phyloP scores from a whole-genome alignment of 495 filamentous ascomycete species.

The Aspergillus saccharolyticus region DNA sequence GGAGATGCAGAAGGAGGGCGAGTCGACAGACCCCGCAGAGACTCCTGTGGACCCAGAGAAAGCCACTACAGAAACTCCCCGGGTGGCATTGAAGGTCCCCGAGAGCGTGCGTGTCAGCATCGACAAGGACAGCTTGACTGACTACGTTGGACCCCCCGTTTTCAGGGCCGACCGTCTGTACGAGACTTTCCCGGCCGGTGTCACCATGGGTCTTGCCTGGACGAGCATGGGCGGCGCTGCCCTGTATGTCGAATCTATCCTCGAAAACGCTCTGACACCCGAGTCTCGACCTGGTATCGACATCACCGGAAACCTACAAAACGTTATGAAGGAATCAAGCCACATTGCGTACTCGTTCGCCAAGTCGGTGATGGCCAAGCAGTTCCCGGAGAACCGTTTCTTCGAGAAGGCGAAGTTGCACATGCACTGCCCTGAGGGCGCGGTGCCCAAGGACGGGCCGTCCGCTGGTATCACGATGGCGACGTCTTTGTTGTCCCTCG shows the following conservation, averaged over 20 bases:
- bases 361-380: slow-evolving; percentile 76
- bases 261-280: slow-evolving; percentile 71
- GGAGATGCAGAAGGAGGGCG: slow-evolving; percentile 57
- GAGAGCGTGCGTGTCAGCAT: slow-evolving; percentile 84
- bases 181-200: slow-evolving; percentile 90
- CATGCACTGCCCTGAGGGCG: slow-evolving; percentile 95
- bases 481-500: slow-evolving; percentile 79
- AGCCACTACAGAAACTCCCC: slow-evolving; percentile 69
- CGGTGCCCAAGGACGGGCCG: slow-evolving; percentile 93
- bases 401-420: slow-evolving; percentile 96
- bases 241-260: slow-evolving; percentile 93
- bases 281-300: slow-evolving; percentile 73
- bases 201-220: slow-evolving; percentile 98
- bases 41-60: slow-evolving; percentile 58
- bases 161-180: slow-evolving; percentile 96
- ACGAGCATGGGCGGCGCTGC: slow-evolving; percentile 97
- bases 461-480: slow-evolving; percentile 98
- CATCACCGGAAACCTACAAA: slow-evolving; percentile 89
- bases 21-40: slow-evolving; percentile 51
- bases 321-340: slow-evolving; percentile 97
- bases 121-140: slow-evolving; percentile 84
- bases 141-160: slow-evolving; percentile 93
- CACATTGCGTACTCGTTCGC: slow-evolving; percentile 93
- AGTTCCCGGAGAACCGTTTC: slow-evolving; percentile 86
- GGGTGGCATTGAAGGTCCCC: slow-evolving; percentile 78